Evolutionary conservation across 805 yeast species (phyloP).

Genomic region (Myxozyma melibiosi): DNA sequence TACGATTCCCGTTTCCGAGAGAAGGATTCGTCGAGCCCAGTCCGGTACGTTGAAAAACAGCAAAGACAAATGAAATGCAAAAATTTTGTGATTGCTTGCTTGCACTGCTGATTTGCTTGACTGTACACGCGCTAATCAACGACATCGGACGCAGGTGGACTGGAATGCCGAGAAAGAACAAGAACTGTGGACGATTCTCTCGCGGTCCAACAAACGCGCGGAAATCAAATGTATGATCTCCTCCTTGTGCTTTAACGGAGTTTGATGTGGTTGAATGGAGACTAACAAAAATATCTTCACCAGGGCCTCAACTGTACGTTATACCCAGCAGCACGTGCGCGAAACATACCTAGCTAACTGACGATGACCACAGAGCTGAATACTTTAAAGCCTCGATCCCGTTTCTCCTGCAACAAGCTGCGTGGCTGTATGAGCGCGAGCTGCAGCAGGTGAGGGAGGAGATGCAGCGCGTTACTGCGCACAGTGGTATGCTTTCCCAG

Average conservation of each 20-base stretch:
- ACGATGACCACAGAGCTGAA: conserved; percentile 34
- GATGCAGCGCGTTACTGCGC: conserved; percentile 35
- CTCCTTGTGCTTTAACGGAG: neutral
- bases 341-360: conserved; percentile 32
- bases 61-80: too few species aligned
- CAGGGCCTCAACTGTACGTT: conserved; percentile 43
- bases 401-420: conserved; percentile 47
- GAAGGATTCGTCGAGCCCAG: conserved; percentile 48
- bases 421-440: conserved; percentile 48
- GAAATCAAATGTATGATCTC: conserved; percentile 45
- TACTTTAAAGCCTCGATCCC: conserved; percentile 44
- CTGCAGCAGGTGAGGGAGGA: conserved; percentile 42
- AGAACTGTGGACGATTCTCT: conserved; percentile 42
- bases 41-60: conserved; percentile 33
- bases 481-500: conserved; percentile 6
- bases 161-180: conserved; percentile 43
- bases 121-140: neutral
- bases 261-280: conserved; percentile 4
- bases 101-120: neutral
- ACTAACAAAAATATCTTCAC: conserved; percentile 25
- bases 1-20: conserved; percentile 49
- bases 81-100: neutral
- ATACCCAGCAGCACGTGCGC: conserved; percentile 36
- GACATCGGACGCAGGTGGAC: conserved; percentile 36
- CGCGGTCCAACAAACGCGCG: conserved; percentile 39